Evolutionary conservation across 768 basidiomycete species (phyloP).

Genomic region (Russula sp.): DNA sequence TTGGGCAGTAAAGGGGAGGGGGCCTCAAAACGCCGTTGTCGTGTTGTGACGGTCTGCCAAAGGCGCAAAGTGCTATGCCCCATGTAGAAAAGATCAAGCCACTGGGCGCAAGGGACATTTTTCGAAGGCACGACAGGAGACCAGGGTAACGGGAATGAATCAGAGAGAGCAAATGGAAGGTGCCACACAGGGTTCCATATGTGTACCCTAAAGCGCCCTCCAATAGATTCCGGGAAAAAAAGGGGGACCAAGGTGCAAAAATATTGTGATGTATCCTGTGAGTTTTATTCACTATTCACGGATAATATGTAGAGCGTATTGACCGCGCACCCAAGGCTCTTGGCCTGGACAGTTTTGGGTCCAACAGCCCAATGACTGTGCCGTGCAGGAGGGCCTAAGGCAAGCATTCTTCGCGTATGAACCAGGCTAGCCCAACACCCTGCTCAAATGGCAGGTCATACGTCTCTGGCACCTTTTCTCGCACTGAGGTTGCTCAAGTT

Average conservation of each 20-base stretch:
- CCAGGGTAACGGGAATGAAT: background rate
- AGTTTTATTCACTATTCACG: background rate
- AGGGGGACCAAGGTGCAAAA: background rate
- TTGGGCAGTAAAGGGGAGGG: background rate
- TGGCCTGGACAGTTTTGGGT: background rate
- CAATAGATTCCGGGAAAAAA: too few relatives aligned
- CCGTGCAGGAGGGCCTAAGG: background rate
- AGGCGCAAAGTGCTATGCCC: slow-evolving; percentile 5
- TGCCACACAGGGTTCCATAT: background rate
- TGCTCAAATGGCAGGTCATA: slow-evolving; percentile 7
- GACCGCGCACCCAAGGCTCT: background rate
- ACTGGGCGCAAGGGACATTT: slow-evolving; percentile 2
- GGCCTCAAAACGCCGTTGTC: background rate
- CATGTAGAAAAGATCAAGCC: background rate
- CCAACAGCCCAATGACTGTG: background rate
- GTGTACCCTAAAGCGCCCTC: background rate
- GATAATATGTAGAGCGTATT: background rate
- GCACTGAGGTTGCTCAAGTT: slow-evolving; percentile 25
- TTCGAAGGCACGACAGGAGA: background rate
- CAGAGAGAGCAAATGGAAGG: background rate
- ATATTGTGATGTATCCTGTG: background rate
- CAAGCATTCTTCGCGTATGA: background rate
- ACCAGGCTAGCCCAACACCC: background rate
- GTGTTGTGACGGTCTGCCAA: background rate
- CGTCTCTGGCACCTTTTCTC: slow-evolving; percentile 28